A percentile compares a stretch with the other conserved stretches of the same genome.
phyloP scores from a whole-genome alignment of 2,329 filamentous ascomycete genomes.

The Cladosporium phlei region DNA sequence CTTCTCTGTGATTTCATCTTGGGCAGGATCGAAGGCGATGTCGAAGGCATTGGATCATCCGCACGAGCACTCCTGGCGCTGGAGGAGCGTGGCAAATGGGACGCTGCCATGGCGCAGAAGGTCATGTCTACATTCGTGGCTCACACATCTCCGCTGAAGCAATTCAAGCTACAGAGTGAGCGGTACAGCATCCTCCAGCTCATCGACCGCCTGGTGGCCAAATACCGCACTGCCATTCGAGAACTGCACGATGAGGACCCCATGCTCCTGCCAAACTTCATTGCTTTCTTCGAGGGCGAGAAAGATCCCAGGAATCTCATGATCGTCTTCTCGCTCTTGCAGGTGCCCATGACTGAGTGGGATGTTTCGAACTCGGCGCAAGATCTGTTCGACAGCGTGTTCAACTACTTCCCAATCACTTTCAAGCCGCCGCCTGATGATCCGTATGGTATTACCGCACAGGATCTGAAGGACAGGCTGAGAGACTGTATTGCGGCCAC shows the following conservation, averaged over 20 bases:
- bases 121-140: conserved; percentile 47
- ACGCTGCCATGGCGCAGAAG: conserved; percentile 50
- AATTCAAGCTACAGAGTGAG: conserved; percentile 57
- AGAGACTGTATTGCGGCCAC: conserved; percentile 61
- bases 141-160: conserved; percentile 55
- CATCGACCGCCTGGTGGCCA: conserved; percentile 57
- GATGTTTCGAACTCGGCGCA: conserved; percentile 57
- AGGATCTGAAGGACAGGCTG: conserved; percentile 61
- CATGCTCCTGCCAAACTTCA: conserved; percentile 57
- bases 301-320: conserved; percentile 67
- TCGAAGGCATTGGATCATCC: conserved; percentile 51
- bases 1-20: conserved; percentile 61
- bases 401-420: conserved; percentile 69
- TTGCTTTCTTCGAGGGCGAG: conserved; percentile 62
- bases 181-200: conserved; percentile 59
- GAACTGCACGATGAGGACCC: conserved; percentile 50
- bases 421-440: conserved; percentile 66
- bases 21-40: conserved; percentile 57
- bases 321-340: conserved; percentile 64
- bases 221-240: conserved; percentile 54
- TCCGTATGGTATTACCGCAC: conserved; percentile 64
- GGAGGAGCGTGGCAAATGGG: conserved; percentile 57
- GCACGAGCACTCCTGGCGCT: conserved; percentile 56
- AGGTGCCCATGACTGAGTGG: conserved; percentile 65
- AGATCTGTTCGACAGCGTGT: conserved; percentile 62